Conservation (phyloP, 768 basidiomycete species). For the Hebeloma cylindrosporum region DNA sequence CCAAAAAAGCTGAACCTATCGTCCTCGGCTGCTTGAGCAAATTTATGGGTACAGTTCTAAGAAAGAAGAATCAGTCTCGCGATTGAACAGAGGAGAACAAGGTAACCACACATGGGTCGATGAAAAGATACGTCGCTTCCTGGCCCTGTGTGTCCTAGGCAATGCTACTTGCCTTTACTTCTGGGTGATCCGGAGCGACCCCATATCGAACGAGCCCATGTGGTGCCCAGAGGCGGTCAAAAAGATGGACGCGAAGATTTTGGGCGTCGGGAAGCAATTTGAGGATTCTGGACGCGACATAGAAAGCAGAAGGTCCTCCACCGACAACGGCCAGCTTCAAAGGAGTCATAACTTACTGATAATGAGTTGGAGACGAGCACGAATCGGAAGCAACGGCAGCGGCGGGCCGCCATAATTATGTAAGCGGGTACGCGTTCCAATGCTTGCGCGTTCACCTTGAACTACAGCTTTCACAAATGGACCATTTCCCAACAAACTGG, state of each 20-base stretch:
- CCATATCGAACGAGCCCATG: conserved; percentile 95
- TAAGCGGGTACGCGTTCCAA: conserved; percentile 31
- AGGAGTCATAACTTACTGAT: conserved; percentile 23
- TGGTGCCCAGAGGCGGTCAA: conserved; percentile 90
- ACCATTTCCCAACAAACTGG: conserved; percentile 86
- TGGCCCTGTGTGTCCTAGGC: background rate
- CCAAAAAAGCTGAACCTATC: conserved; percentile 87
- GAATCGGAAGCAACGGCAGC: too few species aligned
- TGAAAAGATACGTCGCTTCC: too few species aligned
- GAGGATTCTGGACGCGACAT: conserved; percentile 85
- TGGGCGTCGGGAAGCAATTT: conserved; percentile 49
- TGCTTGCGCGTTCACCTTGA: conserved; percentile 25
- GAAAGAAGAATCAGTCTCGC: conserved; percentile 4
- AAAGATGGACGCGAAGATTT: conserved; percentile 71
- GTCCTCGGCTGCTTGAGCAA: conserved; percentile 79
- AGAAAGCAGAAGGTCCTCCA: conserved; percentile 96
- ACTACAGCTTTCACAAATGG: conserved; percentile 44
- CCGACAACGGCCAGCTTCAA: conserved; percentile 88
- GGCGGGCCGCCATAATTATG: too few species aligned
- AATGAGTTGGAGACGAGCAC: too few species aligned
- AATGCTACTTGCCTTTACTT: conserved; percentile 73
- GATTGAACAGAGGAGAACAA: background rate
- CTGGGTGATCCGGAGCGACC: conserved; percentile 97
- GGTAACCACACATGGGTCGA: conserved; percentile 9
- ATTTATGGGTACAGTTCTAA: conserved; percentile 96